A percentile compares a stretch with the other conserved stretches of the same genome.
These are phyloP conservation scores for Gynandropsis gynandra DNA, from an alignment of 345 rosid genomes.

Conservation along the genomic window DNA sequence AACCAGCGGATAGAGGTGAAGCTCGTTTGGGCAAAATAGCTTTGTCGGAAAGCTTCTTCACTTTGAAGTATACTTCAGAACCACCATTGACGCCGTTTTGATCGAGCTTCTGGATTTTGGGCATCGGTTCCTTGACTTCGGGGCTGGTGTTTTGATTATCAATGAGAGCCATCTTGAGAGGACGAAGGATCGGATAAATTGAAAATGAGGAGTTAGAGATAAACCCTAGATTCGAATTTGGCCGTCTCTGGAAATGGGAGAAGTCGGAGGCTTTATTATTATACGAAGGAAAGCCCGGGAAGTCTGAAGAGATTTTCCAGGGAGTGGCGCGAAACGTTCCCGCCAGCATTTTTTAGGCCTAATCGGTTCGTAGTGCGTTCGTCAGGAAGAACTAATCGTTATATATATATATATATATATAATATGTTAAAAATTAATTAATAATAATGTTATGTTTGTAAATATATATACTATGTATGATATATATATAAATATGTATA, in stretches of 20 bases:
- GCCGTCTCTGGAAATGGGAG: not conserved
- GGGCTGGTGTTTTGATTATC: conserved; percentile 23
- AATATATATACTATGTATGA: too few species aligned
- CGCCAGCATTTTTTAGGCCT: conserved; percentile 9
- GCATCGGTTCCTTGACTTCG: conserved; percentile 26
- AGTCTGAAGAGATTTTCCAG: conserved; percentile 21
- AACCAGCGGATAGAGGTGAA: conserved; percentile 73
- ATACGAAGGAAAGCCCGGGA: conserved; percentile 28
- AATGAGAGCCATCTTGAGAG: conserved; percentile 15
- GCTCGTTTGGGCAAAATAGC: conserved; percentile 65
- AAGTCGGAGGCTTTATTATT: conserved; percentile 2
- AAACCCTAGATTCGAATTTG: conserved; percentile 27
- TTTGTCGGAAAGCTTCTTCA: conserved; percentile 66
- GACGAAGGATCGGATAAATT: conserved; percentile 27
- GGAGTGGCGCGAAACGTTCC: conserved; percentile 33
- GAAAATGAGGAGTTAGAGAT: not conserved
- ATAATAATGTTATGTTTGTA: too few species aligned
- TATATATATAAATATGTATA: too few species aligned
- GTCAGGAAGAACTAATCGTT: too few species aligned
- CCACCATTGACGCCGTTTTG: conserved; percentile 29
- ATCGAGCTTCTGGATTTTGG: conserved; percentile 43
- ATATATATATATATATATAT: too few species aligned
- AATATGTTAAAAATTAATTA: too few species aligned
- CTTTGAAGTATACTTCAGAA: conserved; percentile 30
- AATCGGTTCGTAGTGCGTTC: not conserved